These are phyloP conservation scores for Neopestalotiopsis clavispora DNA, from an alignment of 2,329 filamentous ascomycete genomes.

Conservation along the genomic window DNA sequence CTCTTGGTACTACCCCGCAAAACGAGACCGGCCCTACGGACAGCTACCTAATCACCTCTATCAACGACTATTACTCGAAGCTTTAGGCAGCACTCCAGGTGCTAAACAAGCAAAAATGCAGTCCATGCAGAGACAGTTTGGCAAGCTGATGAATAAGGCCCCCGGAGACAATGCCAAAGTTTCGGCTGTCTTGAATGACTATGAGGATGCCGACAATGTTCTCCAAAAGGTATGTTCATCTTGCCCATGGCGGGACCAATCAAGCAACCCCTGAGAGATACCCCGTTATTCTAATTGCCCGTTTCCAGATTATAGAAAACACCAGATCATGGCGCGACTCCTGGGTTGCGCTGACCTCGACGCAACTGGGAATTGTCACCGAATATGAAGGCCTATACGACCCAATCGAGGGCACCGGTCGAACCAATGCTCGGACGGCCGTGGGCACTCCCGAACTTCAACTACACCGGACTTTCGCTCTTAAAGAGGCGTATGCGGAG, in stretches of 20 bases:
- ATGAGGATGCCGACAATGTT: constrained; percentile 78
- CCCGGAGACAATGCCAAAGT: constrained; percentile 80
- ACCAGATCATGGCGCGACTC: constrained; percentile 78
- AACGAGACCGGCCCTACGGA: neutral
- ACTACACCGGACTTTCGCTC: constrained; percentile 66
- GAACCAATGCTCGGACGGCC: constrained; percentile 58
- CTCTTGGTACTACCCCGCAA: neutral
- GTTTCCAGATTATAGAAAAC: constrained; percentile 71
- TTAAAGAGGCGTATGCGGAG: constrained; percentile 72
- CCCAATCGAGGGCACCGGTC: constrained; percentile 71
- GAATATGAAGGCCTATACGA: constrained; percentile 77
- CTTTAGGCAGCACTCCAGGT: neutral
- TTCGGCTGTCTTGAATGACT: constrained; percentile 75
- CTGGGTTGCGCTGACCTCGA: constrained; percentile 74
- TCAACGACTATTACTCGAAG: neutral
- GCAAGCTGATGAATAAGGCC: constrained; percentile 69
- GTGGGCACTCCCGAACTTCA: constrained; percentile 65
- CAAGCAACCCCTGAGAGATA: neutral
- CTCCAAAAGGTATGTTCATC: constrained; percentile 65
- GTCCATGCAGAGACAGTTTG: constrained; percentile 75
- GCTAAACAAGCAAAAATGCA: constrained; percentile 56
- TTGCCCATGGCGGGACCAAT: neutral
- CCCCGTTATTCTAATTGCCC: neutral
- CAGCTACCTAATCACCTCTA: neutral
- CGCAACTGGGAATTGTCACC: constrained; percentile 69